A percentile compares a stretch with the other conserved stretches of the same genome.
These are phyloP conservation scores for Scedosporium aurantiacum DNA, from an alignment of 2,329 filamentous ascomycete genomes.

Conservation along the genomic window DNA sequence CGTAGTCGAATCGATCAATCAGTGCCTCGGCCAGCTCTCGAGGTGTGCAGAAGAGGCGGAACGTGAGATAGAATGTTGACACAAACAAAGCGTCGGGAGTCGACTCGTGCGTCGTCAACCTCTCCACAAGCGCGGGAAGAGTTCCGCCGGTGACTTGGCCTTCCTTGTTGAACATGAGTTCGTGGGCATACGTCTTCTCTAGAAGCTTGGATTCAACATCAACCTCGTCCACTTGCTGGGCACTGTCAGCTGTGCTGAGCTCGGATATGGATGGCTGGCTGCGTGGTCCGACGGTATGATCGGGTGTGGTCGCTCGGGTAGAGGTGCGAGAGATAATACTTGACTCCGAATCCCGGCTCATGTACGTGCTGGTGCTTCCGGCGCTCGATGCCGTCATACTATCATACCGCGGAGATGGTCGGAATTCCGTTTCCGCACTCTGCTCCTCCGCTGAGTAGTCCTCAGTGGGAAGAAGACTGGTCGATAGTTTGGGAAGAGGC, in stretches of 20 bases:
- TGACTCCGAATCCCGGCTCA: constrained; percentile 69
- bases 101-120: constrained; percentile 82
- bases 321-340: constrained; percentile 74
- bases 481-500: constrained; percentile 46
- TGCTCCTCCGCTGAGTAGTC: constrained; percentile 36
- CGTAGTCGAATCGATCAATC: constrained; percentile 88
- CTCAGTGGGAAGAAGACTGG: constrained; percentile 34
- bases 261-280: constrained; percentile 56
- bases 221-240: constrained; percentile 56
- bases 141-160: constrained; percentile 91
- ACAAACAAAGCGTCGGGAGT: constrained; percentile 88
- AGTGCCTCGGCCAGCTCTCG: constrained; percentile 66
- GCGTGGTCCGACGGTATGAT: constrained; percentile 44
- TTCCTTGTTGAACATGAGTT: constrained; percentile 88
- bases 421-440: constrained; percentile 38
- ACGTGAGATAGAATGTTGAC: constrained; percentile 91
- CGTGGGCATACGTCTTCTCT: constrained; percentile 85
- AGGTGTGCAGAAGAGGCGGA: constrained; percentile 82
- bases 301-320: constrained; percentile 80
- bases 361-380: constrained; percentile 67
- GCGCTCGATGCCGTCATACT: constrained; percentile 66
- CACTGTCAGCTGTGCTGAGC: constrained; percentile 52
- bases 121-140: constrained; percentile 82
- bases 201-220: constrained; percentile 72
- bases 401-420: constrained; percentile 46